Evolutionary conservation across 306 rosid species (phyloP).

Genomic region (Bauhinia variegata): DNA sequence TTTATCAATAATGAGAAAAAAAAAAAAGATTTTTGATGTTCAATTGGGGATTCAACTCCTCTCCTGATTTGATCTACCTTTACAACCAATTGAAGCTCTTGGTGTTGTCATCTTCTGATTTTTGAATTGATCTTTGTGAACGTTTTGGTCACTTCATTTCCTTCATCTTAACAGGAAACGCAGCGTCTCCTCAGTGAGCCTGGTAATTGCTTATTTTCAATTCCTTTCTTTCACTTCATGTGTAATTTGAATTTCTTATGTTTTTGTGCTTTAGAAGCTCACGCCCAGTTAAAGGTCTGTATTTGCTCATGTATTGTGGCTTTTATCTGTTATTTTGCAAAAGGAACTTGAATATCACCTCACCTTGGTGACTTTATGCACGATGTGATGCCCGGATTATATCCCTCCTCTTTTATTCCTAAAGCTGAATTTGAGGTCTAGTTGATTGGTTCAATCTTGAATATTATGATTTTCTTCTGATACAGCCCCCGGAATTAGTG

Average conservation of each 20-base stretch:
- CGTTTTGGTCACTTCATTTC: constrained; percentile 20
- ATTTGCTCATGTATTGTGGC: neutral
- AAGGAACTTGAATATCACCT: neutral
- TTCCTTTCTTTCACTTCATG: neutral
- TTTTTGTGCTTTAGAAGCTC: constrained; percentile 21
- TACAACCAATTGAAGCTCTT: neutral
- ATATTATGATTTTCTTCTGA: constrained; percentile 39
- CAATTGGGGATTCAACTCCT: neutral
- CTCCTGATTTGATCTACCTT: constrained; percentile 14
- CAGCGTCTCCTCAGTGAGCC: constrained; percentile 99
- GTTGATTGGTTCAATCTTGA: constrained; percentile 29
- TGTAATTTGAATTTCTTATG: constrained; percentile 5
- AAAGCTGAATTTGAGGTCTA: neutral
- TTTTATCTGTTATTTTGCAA: constrained; percentile 8
- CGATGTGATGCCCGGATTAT: constrained; percentile 9
- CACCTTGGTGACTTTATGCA: constrained; percentile 17
- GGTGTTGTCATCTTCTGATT: constrained; percentile 2
- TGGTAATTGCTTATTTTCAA: constrained; percentile 45
- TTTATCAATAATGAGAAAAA: neutral
- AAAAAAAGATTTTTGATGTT: neutral
- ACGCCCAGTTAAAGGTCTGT: neutral
- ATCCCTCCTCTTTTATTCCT: constrained; percentile 25
- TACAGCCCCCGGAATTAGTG: constrained; percentile 97
- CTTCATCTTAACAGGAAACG: constrained; percentile 75
- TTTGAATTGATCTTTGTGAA: constrained; percentile 27